These are phyloP conservation scores for Raffaelea deltoideospora DNA, from an alignment of 2,329 filamentous ascomycete species.

Conservation along the genomic window DNA sequence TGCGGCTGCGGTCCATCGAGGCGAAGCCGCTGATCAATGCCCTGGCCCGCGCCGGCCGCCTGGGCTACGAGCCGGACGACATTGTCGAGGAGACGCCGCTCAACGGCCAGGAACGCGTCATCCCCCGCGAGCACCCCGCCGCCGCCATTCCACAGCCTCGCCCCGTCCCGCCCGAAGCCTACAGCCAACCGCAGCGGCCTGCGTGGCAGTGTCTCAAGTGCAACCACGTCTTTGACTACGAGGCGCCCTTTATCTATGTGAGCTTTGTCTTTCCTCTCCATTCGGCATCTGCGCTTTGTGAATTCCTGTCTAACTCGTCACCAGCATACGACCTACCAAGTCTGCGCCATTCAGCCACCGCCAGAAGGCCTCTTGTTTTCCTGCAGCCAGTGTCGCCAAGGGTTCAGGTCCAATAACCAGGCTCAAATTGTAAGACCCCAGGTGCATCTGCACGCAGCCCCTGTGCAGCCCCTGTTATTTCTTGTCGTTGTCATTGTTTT, in stretches of 20 bases:
- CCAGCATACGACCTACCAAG: slow-evolving; percentile 20
- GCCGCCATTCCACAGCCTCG: not conserved
- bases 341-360: slow-evolving; percentile 16
- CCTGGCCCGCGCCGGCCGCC: slow-evolving; percentile 38
- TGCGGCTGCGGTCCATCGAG: slow-evolving; percentile 35
- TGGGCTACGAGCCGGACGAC: slow-evolving; percentile 39
- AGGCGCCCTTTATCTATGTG: slow-evolving; percentile 17
- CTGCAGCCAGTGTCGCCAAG: slow-evolving; percentile 30
- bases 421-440: too few species aligned
- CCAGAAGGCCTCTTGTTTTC: slow-evolving; percentile 18
- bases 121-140: slow-evolving; percentile 10
- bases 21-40: slow-evolving; percentile 40
- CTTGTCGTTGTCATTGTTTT: too few species aligned
- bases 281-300: not conserved
- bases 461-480: too few species aligned
- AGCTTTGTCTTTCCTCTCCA: not conserved
- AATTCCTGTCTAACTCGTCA: not conserved
- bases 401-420: too few species aligned
- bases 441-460: too few species aligned
- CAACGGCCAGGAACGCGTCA: slow-evolving; percentile 21
- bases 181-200: too few species aligned
- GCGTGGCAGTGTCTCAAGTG: slow-evolving; percentile 15
- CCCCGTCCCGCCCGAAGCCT: not conserved
- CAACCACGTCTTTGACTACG: slow-evolving; percentile 19
- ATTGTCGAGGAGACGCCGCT: slow-evolving; percentile 27